phyloP scores from a whole-genome alignment of 805 yeast species.

The Priceomyces castillae region DNA sequence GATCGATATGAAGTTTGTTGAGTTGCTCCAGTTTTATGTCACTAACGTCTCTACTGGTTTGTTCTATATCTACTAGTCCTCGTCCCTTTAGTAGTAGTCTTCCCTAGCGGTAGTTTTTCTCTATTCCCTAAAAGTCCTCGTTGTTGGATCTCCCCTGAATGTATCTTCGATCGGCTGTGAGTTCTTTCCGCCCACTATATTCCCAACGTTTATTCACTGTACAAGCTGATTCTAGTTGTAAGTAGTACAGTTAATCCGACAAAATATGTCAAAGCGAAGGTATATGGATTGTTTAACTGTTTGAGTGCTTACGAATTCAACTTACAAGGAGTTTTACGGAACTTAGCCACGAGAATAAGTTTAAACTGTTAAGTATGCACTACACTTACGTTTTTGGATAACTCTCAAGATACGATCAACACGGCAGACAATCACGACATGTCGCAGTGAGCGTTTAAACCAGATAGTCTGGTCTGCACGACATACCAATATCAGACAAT shows the following conservation, averaged over 20 bases:
- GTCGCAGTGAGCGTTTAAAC: background rate
- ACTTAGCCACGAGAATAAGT: conserved; percentile 3
- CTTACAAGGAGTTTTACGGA: background rate
- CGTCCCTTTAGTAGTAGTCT: no score
- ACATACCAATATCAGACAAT: background rate
- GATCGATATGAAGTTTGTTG: no score
- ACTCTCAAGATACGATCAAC: conserved; percentile 2
- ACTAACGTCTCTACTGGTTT: no score
- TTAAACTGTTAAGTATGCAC: conserved; percentile 2
- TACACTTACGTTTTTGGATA: conserved; percentile 5
- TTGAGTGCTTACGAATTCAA: background rate
- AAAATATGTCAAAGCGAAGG: background rate
- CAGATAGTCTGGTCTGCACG: background rate
- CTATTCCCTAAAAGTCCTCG: background rate
- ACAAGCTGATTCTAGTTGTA: no score
- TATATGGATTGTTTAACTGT: background rate
- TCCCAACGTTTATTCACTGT: no score
- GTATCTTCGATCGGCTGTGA: background rate
- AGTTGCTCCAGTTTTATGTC: no score
- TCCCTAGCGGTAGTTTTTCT: no score
- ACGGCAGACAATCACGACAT: conserved; percentile 4
- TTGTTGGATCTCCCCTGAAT: background rate
- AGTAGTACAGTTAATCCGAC: background rate
- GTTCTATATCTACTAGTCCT: no score
- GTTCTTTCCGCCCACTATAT: background rate